A percentile compares a stretch with the other conserved stretches of the same genome.
Evolutionary conservation across 2,329 filamentous ascomycete genomes (phyloP).

Genomic region (Diaporthe australafricana): DNA sequence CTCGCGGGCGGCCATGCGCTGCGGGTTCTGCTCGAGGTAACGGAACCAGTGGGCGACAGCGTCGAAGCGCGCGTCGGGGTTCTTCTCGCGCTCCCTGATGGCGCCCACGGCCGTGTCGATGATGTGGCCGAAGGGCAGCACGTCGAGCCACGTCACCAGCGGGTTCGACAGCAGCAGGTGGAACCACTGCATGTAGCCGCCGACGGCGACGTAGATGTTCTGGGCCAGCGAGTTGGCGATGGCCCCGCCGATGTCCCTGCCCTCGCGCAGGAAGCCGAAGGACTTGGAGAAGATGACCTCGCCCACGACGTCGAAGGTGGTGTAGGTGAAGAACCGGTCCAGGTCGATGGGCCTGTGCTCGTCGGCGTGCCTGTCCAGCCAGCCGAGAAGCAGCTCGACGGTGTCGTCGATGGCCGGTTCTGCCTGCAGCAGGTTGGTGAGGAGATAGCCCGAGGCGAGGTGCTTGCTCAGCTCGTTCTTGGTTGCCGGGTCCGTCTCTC

Average conservation of each 20-base stretch:
- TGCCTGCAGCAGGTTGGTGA: constrained; percentile 46
- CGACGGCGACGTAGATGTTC: constrained; percentile 35
- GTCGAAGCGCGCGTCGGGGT: constrained; percentile 41
- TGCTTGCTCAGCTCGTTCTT: constrained; percentile 49
- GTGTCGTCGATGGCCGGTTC: constrained; percentile 39
- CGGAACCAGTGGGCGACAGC: constrained; percentile 43
- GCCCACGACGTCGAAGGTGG: constrained; percentile 48
- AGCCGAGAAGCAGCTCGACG: constrained; percentile 39
- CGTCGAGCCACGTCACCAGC: constrained; percentile 40
- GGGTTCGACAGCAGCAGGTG: constrained; percentile 44
- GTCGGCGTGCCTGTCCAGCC: constrained; percentile 39
- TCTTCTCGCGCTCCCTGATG: constrained; percentile 36
- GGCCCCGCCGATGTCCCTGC: constrained; percentile 45
- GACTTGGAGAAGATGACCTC: constrained; percentile 46
- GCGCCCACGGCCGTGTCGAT: constrained; percentile 39
- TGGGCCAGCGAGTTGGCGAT: constrained; percentile 40
- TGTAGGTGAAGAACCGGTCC: constrained; percentile 42
- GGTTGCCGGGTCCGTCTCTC: constrained; percentile 48
- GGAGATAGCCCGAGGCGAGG: constrained; percentile 47
- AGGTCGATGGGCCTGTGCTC: constrained; percentile 37
- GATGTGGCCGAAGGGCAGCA: constrained; percentile 43
- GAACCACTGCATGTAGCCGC: constrained; percentile 40
- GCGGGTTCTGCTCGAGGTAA: constrained; percentile 36
- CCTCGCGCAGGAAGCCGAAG: constrained; percentile 45
- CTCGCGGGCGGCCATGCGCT: constrained; percentile 40